phyloP scores from a whole-genome alignment of 306 rosid genomes.

The Cicer judaicum region DNA sequence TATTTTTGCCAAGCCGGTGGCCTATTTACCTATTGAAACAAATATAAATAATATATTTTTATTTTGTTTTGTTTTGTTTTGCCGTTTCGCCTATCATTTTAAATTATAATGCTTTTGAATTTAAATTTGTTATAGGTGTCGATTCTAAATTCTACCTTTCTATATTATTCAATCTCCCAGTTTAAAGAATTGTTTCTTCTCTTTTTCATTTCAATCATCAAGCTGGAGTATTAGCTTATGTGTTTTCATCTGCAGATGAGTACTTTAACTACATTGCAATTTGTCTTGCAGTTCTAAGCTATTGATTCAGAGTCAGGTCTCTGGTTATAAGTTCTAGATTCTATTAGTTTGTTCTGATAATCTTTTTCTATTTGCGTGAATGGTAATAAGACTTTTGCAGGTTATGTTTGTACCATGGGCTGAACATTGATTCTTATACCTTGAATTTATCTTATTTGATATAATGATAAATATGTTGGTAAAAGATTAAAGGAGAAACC shows the following conservation, averaged over 20 bases:
- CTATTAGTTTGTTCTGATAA: background rate
- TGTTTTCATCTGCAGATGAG: constrained; percentile 25
- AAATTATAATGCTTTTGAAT: background rate
- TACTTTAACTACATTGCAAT: constrained; percentile 7
- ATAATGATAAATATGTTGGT: background rate
- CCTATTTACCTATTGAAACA: too few relatives aligned
- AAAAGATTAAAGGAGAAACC: constrained; percentile 13
- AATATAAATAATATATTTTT: too few relatives aligned
- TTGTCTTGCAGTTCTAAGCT: constrained; percentile 6
- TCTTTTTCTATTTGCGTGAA: background rate
- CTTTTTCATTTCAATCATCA: background rate
- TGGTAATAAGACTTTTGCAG: background rate
- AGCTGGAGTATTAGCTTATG: background rate
- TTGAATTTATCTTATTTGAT: background rate
- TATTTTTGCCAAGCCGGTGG: too few relatives aligned
- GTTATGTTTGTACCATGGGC: constrained; percentile 1
- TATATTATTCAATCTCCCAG: constrained; percentile 13
- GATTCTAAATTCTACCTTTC: constrained; percentile 9
- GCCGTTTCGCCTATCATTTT: background rate
- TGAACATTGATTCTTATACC: background rate
- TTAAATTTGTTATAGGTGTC: background rate
- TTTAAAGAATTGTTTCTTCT: background rate
- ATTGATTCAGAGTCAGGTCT: constrained; percentile 7
- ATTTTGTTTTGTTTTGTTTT: background rate
- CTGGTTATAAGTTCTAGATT: background rate